Evolutionary conservation across 2,329 filamentous ascomycete genomes (phyloP), one percentile per base, ranked within the genome.

Genomic region (Diaporthe ampelina): DNA sequence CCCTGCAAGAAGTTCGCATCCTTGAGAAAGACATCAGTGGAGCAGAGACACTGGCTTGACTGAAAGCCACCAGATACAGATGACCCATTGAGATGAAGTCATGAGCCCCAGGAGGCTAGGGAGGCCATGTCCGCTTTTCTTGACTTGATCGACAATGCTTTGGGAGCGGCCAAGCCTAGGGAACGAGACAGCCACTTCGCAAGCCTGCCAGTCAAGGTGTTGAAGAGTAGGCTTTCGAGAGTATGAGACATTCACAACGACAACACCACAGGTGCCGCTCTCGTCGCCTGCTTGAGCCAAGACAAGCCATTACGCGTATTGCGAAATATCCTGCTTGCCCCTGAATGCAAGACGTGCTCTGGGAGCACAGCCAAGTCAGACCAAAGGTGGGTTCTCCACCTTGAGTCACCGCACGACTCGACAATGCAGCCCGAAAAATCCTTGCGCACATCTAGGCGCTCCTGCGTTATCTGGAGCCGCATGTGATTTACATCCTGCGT

Each of bases 351-450:
- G 63, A 54, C 63, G 32, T 54, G 6, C n/a, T 54, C 63, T 40
- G 63, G 17, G 32, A 68, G 63, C 48, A 68, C 63, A 40, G 63
- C 63, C 48, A 68, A 54, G 63, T 26, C 32, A 68, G 29, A 54
- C 15, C 32, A n/a, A 29, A 54, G 45, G 45, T 50, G 63, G 50
- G 48, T 37, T 54, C 45, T 54, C 63, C 63, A 68, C 63, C 63
- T n/a, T 26, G 48, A 40, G 32, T 17, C 32, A 54, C 48, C 4
- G 48, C 63, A 54, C 48, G 63, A 68, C 63, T 68, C 63, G 48
- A 68, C 26, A 26, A 13, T 54, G 9, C 32, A 52, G 40, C 40
- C 13, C 19, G 17, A 54, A 54, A 37, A 21, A 21, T 10, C n/a
- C 48, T 26, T 54, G 48, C 29, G 48, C 48, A 35, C 26, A 40